phyloP scores from a whole-genome alignment of 75 land plant genomes.

The Sequoia sempervirens region DNA sequence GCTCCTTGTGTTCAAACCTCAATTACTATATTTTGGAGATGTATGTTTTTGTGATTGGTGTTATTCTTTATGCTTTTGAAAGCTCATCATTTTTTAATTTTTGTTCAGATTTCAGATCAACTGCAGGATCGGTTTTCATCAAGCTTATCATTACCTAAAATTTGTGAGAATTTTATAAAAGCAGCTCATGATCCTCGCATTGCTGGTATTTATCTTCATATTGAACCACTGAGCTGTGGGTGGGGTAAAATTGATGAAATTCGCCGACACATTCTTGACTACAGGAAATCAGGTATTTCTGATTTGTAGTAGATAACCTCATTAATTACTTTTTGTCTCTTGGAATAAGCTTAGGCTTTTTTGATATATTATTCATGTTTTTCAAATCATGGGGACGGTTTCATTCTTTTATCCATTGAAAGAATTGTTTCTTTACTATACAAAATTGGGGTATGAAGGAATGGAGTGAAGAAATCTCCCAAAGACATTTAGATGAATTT shows the following conservation, averaged over 20 bases:
- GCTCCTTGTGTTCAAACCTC: not conserved
- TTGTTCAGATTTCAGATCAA: slow-evolving; percentile 82
- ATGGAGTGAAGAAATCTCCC: too few species aligned
- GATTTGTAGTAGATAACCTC: not conserved
- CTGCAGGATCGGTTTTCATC: slow-evolving; percentile 70
- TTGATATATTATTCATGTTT: not conserved
- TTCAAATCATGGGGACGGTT: not conserved
- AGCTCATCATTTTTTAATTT: not conserved
- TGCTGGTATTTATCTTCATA: slow-evolving; percentile 66
- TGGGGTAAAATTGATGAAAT: slow-evolving; percentile 97
- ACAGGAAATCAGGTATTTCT: slow-evolving; percentile 80
- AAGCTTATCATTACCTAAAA: slow-evolving; percentile 79
- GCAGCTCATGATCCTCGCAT: slow-evolving; percentile 96
- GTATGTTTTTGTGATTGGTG: not conserved
- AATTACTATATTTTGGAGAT: not conserved
- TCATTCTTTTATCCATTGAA: not conserved
- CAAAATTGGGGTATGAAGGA: too few species aligned
- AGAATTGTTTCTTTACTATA: not conserved
- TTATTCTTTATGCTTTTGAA: not conserved
- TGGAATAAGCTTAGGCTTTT: not conserved
- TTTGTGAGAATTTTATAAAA: slow-evolving; percentile 85
- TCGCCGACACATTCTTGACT: slow-evolving; percentile 76
- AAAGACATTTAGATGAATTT: too few species aligned
- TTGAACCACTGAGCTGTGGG: slow-evolving; percentile 86
- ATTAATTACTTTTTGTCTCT: not conserved